These are phyloP conservation scores for Exophiala sp. DNA, from an alignment of 2,329 filamentous ascomycete species.

Conservation along the genomic window DNA sequence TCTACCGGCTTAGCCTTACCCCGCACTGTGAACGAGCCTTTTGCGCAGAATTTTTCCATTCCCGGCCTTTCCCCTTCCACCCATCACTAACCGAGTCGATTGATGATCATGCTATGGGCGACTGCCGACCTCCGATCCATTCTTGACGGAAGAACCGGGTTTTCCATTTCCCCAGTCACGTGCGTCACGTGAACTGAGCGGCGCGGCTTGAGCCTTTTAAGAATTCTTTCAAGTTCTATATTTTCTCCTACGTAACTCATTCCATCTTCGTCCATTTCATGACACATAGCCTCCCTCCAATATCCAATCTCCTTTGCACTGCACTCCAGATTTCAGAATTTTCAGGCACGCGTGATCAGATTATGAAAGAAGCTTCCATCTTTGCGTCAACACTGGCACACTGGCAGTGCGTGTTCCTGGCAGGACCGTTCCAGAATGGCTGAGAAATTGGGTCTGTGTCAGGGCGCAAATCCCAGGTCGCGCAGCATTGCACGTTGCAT, in stretches of 20 bases:
- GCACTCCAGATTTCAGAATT: conserved; percentile 6
- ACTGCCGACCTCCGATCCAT: not conserved
- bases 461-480: too few species aligned
- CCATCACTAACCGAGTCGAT: not conserved
- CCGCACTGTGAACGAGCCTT: conserved; percentile 15
- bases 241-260: conserved; percentile 21
- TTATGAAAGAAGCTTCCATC: conserved; percentile 2
- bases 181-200: too few species aligned
- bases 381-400: conserved; percentile 3
- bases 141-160: not conserved
- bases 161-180: conserved; percentile 4
- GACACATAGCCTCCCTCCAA: conserved; percentile 15
- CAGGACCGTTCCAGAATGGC: not conserved
- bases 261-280: conserved; percentile 9
- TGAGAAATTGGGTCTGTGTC: too few species aligned
- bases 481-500: not conserved
- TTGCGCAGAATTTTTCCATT: not conserved
- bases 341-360: conserved; percentile 16
- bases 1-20: conserved; percentile 23
- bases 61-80: too few species aligned
- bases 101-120: not conserved
- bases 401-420: not conserved
- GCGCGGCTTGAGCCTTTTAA: not conserved
- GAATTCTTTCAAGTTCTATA: not conserved
- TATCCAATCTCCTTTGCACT: conserved; percentile 9